Conservation (phyloP, 2,329 filamentous ascomycete genomes). For the Sclerotinia trifoliorum region DNA sequence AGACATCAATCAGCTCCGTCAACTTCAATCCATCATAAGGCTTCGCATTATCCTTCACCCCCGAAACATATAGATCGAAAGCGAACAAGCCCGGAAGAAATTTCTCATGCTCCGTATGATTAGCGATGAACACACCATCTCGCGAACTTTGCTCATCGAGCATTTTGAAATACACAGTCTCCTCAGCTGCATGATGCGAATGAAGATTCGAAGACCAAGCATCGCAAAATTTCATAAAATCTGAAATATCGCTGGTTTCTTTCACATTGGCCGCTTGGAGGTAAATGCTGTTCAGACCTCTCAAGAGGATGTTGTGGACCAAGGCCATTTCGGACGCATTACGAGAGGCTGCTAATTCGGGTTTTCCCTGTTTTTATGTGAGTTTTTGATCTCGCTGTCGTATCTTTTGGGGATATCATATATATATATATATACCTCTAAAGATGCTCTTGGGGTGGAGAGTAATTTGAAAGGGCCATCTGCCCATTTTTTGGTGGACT, state of each 20-base stretch:
- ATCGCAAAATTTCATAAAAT: slow-evolving; percentile 36
- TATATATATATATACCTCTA: slow-evolving; percentile 11
- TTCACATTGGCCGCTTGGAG: slow-evolving; percentile 42
- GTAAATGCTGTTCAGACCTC: slow-evolving; percentile 43
- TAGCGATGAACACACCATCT: slow-evolving; percentile 39
- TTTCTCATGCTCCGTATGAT: slow-evolving; percentile 44
- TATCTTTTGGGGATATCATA: background rate
- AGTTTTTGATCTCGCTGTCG: background rate
- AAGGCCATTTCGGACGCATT: slow-evolving; percentile 41
- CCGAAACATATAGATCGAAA: slow-evolving; percentile 41
- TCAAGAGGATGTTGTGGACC: slow-evolving; percentile 43
- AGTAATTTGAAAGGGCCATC: slow-evolving; percentile 28
- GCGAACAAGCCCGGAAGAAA: slow-evolving; percentile 43
- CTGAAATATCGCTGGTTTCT: slow-evolving; percentile 40
- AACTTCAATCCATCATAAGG: slow-evolving; percentile 40
- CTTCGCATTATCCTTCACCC: slow-evolving; percentile 36
- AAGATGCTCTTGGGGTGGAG: slow-evolving; percentile 18
- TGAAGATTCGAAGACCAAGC: slow-evolving; percentile 37
- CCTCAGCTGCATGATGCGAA: slow-evolving; percentile 45
- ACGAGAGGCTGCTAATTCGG: slow-evolving; percentile 17
- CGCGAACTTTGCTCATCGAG: slow-evolving; percentile 40
- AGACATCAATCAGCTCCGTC: slow-evolving; percentile 40
- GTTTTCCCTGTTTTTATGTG: background rate
- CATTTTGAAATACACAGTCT: slow-evolving; percentile 43
- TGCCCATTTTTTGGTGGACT: slow-evolving; percentile 23